Conservation (phyloP, 495 filamentous ascomycete species). For the Podospora bellae-mahoneyi region DNA sequence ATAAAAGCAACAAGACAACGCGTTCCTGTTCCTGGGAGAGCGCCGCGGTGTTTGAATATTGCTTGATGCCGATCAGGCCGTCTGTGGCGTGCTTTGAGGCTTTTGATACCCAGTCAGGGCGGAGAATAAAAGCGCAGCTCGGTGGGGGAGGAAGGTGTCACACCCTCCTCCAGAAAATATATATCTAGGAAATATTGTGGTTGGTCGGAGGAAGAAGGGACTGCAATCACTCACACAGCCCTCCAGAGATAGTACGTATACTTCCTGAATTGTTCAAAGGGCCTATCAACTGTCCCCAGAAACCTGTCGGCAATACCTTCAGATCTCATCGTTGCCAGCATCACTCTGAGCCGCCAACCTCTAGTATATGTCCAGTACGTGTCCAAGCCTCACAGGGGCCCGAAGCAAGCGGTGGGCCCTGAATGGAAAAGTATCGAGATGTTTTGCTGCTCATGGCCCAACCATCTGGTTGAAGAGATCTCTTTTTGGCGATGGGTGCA, state of each 20-base stretch:
- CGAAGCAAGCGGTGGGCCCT: no score
- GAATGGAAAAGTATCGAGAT: not conserved
- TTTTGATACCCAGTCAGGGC: not conserved
- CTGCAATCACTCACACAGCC: no score
- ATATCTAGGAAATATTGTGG: no score
- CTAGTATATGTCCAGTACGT: no score
- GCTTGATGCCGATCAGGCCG: not conserved
- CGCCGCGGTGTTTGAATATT: not conserved
- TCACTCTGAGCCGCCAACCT: no score
- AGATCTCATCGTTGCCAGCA: no score
- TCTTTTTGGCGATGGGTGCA: not conserved
- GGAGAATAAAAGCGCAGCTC: not conserved
- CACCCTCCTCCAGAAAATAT: not conserved
- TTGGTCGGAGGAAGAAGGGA: not conserved
- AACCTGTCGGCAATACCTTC: no score
- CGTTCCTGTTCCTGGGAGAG: slow-evolving; percentile 1
- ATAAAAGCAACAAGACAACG: slow-evolving; percentile 9
- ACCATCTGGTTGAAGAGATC: no score
- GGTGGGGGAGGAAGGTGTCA: not conserved
- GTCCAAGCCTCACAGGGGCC: no score
- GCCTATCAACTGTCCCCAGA: no score
- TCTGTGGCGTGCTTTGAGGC: not conserved
- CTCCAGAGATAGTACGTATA: no score
- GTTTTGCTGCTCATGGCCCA: not conserved
- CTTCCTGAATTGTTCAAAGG: no score